These are phyloP conservation scores for Polygonum aviculare DNA, from an alignment of 148 eudicot genomes.

Conservation along the genomic window DNA sequence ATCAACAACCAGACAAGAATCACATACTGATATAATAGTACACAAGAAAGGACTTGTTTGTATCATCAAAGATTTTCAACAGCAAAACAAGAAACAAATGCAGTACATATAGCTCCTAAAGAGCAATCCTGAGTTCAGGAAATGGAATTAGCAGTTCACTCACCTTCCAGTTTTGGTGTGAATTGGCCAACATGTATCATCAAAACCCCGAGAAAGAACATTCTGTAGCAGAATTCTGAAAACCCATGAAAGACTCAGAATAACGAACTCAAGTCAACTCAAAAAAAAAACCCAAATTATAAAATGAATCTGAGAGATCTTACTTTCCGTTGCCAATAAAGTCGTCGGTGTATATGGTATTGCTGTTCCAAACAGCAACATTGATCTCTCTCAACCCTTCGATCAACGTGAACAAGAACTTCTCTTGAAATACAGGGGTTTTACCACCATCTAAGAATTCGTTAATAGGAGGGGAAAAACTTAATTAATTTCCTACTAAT, in stretches of 20 bases:
- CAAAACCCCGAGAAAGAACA: conserved; percentile 65
- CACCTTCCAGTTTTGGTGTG: conserved; percentile 80
- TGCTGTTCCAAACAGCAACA: conserved; percentile 81
- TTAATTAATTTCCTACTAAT: not conserved
- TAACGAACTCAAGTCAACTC: conserved; percentile 8
- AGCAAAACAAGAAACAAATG: not conserved
- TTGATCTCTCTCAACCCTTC: conserved; percentile 72
- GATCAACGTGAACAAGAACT: conserved; percentile 60
- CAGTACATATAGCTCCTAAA: not conserved
- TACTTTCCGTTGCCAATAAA: conserved; percentile 95
- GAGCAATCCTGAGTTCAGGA: too few species aligned
- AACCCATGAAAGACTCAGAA: not conserved
- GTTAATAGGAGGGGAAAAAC: not conserved
- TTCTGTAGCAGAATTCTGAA: conserved; percentile 62
- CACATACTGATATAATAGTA: not conserved
- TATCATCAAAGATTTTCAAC: not conserved
- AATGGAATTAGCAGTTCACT: conserved; percentile 5
- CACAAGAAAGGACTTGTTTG: not conserved
- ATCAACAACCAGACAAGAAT: not conserved
- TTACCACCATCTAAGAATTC: conserved; percentile 67
- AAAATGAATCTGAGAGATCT: not conserved
- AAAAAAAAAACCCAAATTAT: not conserved
- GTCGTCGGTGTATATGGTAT: conserved; percentile 61
- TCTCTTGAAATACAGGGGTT: conserved; percentile 85
- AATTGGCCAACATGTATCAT: conserved; percentile 66